phyloP scores from a whole-genome alignment of 345 rosid genomes.

The Noccaea caerulescens region DNA sequence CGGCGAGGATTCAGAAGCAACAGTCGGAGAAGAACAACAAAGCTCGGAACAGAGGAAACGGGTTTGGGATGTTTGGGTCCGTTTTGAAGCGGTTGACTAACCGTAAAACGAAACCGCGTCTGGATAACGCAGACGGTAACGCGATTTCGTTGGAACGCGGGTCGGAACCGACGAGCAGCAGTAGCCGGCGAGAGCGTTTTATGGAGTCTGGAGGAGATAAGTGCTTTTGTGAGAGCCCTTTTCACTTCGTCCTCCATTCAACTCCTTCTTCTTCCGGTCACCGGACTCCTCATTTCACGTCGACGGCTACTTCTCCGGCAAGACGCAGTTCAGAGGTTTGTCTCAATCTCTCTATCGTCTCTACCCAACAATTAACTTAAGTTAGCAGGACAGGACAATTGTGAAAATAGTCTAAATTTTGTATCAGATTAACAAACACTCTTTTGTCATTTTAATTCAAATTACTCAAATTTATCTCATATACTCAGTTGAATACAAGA shows the following conservation, averaged over 20 bases:
- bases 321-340: constrained; percentile 48
- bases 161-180: constrained; percentile 35
- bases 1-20: constrained; percentile 74
- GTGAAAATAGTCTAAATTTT: constrained; percentile 3
- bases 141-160: constrained; percentile 37
- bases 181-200: constrained; percentile 31
- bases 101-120: constrained; percentile 42
- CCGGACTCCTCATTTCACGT: constrained; percentile 68
- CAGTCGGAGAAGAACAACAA: constrained; percentile 42
- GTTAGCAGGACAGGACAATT: background rate
- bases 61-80: constrained; percentile 59
- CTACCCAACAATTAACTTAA: background rate
- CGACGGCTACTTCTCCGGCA: constrained; percentile 67
- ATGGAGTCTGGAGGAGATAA: constrained; percentile 44
- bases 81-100: constrained; percentile 58
- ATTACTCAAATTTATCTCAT: no score
- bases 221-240: constrained; percentile 68
- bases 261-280: constrained; percentile 57
- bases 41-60: constrained; percentile 42
- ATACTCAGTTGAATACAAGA: background rate
- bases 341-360: constrained; percentile 3
- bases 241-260: constrained; percentile 61
- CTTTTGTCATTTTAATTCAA: no score
- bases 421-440: background rate
- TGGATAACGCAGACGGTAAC: constrained; percentile 37